These are phyloP conservation scores for Onygenales sp. DNA, from an alignment of 2,329 filamentous ascomycete genomes.

Conservation along the genomic window DNA sequence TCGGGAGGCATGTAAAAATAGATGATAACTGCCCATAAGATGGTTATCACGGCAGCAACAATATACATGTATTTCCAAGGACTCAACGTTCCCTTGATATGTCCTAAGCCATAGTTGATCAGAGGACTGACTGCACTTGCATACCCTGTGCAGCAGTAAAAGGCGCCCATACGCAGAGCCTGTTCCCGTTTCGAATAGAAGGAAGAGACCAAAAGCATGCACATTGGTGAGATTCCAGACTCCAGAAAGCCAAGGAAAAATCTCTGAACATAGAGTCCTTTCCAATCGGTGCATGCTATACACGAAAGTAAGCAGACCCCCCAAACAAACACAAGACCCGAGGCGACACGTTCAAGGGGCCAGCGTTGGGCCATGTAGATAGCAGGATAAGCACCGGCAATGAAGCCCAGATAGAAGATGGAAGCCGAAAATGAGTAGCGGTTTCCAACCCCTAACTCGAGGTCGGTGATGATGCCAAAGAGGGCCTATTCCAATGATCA, in stretches of 20 bases:
- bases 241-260: slow-evolving; percentile 56
- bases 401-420: slow-evolving; percentile 43
- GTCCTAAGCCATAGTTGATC: slow-evolving; percentile 59
- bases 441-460: slow-evolving; percentile 31
- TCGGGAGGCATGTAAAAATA: slow-evolving; percentile 32
- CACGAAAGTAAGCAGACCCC: slow-evolving; percentile 1
- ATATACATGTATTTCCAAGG: slow-evolving; percentile 66
- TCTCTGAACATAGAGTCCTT: slow-evolving; percentile 56
- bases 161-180: slow-evolving; percentile 55
- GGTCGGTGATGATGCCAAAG: slow-evolving; percentile 34
- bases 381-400: slow-evolving; percentile 39
- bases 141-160: slow-evolving; percentile 51
- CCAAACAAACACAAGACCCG: slow-evolving; percentile 15
- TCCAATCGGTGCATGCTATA: slow-evolving; percentile 27
- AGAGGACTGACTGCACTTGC: slow-evolving; percentile 54
- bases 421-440: slow-evolving; percentile 36
- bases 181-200: slow-evolving; percentile 45
- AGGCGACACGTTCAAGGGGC: slow-evolving; percentile 38
- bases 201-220: slow-evolving; percentile 54
- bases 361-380: slow-evolving; percentile 36
- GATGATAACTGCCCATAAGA: slow-evolving; percentile 35
- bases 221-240: slow-evolving; percentile 55
- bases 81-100: slow-evolving; percentile 45
- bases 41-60: slow-evolving; percentile 53
- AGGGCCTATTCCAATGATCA: slow-evolving; percentile 11